phyloP scores from a whole-genome alignment of 1,284 basidiomycete genomes.

The Microbotryum silenes-acaulis region DNA sequence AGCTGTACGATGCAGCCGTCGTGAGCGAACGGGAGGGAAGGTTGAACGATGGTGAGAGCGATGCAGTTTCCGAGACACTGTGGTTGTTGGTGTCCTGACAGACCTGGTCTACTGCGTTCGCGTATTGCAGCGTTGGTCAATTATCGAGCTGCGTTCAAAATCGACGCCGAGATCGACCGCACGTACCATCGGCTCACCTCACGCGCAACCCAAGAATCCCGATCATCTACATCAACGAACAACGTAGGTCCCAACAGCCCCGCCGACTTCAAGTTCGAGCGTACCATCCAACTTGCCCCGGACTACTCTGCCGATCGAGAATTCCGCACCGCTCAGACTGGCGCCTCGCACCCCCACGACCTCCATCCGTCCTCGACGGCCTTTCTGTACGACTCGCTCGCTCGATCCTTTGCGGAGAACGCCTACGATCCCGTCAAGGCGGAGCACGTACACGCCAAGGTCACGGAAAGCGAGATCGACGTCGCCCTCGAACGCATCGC shows the following conservation, averaged over 20 bases:
- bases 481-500: slow-evolving; percentile 8
- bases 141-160: slow-evolving; percentile 32
- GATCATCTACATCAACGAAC: slow-evolving; percentile 1
- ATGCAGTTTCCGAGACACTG: not conserved
- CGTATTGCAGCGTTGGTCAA: slow-evolving; percentile 18
- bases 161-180: slow-evolving; percentile 33
- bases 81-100: not conserved
- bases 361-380: slow-evolving; percentile 23
- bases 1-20: slow-evolving; percentile 32
- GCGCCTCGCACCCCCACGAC: slow-evolving; percentile 6
- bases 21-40: slow-evolving; percentile 30
- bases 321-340: slow-evolving; percentile 4
- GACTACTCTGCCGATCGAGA: slow-evolving; percentile 24
- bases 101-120: not conserved
- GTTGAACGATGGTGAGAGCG: slow-evolving; percentile 30
- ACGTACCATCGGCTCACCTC: slow-evolving; percentile 23
- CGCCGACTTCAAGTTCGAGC: slow-evolving; percentile 29
- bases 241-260: not conserved
- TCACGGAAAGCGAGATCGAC: not conserved
- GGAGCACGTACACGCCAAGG: not conserved
- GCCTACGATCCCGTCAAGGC: slow-evolving; percentile 17
- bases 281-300: slow-evolving; percentile 31
- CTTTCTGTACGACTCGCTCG: slow-evolving; percentile 18
- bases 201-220: slow-evolving; percentile 5
- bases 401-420: slow-evolving; percentile 26